Base-by-base conservation (phyloP, 1,139 yeast species). In the Pichia sp. region DNA sequence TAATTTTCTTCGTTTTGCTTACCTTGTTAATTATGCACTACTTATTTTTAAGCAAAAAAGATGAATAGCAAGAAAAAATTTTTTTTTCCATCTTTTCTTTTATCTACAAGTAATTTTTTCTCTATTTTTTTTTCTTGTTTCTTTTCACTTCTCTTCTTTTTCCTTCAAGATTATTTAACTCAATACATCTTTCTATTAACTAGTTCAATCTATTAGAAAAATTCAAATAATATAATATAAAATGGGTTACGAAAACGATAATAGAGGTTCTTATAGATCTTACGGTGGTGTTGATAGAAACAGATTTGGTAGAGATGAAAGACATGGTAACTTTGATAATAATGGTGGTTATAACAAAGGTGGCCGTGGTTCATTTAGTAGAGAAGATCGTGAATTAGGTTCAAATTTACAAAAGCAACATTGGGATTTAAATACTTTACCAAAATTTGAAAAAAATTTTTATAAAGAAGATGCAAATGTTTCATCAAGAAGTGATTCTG, bases 391-490 rank as follows among this genome's bases (percentile, higher is more conserved):
- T 55, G 71, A 71, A 60, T 70, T 73, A 62, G 90, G 83, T 68
- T 77, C 65, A 71, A 78, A 73, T 69, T 75, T 78, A 59, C 73
- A 69, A 65, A 75, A 83, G 57, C 96, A 89, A 61, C 79, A 84
- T 55, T 90, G 92, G 86, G 95, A 88, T 65, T 57, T 83, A 50
- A 82, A 78, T 57, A 64, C 79, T 32, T 72, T 90, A 67, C 96
- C 97, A 61, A 83, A 82, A 65, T 94, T 92, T 66, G 97, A 90
- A 71, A 94, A 94, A 75, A 89, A 92, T 70, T 92, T 92, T 66
- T 92, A 92, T 73, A 75, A 75, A 56, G 98, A 94, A 72, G 83
- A 86, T 66, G 86, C 86, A 53, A 71, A 70, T 47, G 97, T 92
- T 55, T 69, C 87, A 52, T 74, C 71, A 44, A 86, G 97, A 71